These are phyloP conservation scores for Pleodorina starrii DNA, from an alignment of 139 green algal species.

Conservation along the genomic window DNA sequence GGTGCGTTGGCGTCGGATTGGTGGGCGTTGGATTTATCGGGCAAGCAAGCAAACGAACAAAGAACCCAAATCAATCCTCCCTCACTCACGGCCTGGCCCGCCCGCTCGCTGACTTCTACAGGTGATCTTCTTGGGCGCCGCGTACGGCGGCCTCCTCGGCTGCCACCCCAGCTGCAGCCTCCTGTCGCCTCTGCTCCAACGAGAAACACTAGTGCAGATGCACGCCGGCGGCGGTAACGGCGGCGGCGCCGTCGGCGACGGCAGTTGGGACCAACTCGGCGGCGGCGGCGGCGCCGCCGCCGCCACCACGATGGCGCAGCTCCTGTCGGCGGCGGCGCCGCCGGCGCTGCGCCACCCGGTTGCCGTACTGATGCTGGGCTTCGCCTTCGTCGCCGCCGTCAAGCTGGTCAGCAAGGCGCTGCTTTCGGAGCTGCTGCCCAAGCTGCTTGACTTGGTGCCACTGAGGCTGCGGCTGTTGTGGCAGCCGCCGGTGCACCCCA, in stretches of 20 bases:
- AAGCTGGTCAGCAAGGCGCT: conserved; percentile 22
- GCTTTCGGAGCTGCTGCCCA: conserved; percentile 19
- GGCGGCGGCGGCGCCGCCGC: too few species aligned
- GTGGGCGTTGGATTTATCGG: too few species aligned
- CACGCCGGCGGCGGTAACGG: background rate
- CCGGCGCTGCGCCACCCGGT: background rate
- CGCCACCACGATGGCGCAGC: background rate
- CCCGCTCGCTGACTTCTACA: too few species aligned
- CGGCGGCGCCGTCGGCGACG: background rate
- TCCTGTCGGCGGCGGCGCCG: background rate
- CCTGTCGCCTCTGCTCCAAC: background rate
- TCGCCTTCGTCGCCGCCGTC: background rate
- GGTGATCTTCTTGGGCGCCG: conserved; percentile 40
- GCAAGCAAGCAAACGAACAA: too few species aligned
- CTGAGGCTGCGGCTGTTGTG: background rate
- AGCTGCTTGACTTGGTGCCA: background rate
- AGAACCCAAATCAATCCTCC: too few species aligned
- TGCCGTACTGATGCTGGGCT: background rate
- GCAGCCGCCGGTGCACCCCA: conserved; percentile 37
- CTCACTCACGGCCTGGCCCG: too few species aligned
- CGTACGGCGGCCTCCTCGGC: background rate
- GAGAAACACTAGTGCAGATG: too few species aligned
- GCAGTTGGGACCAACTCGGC: too few species aligned
- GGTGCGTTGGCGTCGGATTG: background rate
- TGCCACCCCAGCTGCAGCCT: background rate